Base-by-base conservation (phyloP, 1,284 basidiomycete species). In the Sporisorium sorghi region DNA sequence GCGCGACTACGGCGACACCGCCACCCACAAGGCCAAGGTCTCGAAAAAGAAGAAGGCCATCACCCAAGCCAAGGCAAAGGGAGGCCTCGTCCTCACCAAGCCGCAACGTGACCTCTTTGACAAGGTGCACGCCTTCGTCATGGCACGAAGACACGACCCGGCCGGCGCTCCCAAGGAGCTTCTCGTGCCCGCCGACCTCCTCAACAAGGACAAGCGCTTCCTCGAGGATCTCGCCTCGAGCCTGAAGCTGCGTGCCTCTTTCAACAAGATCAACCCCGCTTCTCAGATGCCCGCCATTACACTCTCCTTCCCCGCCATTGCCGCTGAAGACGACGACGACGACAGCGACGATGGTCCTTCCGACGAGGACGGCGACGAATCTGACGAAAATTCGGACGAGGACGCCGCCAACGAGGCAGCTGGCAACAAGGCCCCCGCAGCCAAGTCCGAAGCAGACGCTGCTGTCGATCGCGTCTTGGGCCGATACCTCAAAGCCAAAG, bases 401-500 rank as follows among this genome's bases (percentile, higher is more conserved):
- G 53, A 60, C 10, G 58, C 86, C 21, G 21, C 48, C 19, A 24
- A 87, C 23, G 92, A 93, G 83, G 87, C 44, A 14, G 58, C 56
- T 37, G 33, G 24, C 47, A 46, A 17, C 49, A 63, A 67, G 33
- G n/a, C 44, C 17, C 43, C 26, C 17, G 40, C 26, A 12, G 55
- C 56, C 24, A 63, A 60, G 35, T 67, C 68, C 14, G 73, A 75
- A 39, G 48, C 73, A 56, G 85, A 86, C 19, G 86, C 86, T 14
- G 94, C 94, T 0, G 89, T 97, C 47, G 89, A 92, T 76, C 88
- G 94, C 5, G 92, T 97, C 30, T 85, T 98, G 80, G 87, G 87
- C 72, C 96, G 96, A 86, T 99, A 97, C 81, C 89, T 90, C 76
- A 92, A 91, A 84, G 93, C 94, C 17, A 90, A 90, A 28, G 68